Conservation (phyloP, 768 basidiomycete species). For the Panellus pusillus region DNA sequence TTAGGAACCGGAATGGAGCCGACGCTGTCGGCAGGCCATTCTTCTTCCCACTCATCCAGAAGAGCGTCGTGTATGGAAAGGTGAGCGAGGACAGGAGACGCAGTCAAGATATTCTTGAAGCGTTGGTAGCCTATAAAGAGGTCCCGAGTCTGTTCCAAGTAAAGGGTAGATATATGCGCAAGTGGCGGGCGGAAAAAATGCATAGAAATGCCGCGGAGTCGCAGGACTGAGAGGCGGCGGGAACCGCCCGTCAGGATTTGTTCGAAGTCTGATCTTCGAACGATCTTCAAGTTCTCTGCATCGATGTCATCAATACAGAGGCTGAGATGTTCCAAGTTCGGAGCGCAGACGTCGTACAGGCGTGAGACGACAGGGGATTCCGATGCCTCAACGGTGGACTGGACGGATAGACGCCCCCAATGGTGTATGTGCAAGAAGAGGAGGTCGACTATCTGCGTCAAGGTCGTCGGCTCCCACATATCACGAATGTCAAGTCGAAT, state of each 20-base stretch:
- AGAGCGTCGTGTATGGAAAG: constrained; percentile 49
- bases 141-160: constrained; percentile 42
- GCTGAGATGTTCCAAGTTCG: constrained; percentile 39
- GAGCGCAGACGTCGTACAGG: constrained; percentile 31
- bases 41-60: constrained; percentile 24
- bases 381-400: constrained; percentile 27
- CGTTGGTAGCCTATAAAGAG: constrained; percentile 36
- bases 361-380: constrained; percentile 29
- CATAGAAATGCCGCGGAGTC: constrained; percentile 45
- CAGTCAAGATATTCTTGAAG: constrained; percentile 28
- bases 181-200: constrained; percentile 40
- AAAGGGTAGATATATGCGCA: constrained; percentile 36
- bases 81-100: constrained; percentile 34
- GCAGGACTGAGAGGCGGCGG: constrained; percentile 36
- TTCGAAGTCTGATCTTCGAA: constrained; percentile 19
- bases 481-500: constrained; percentile 4
- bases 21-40: constrained; percentile 26
- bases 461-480: background rate
- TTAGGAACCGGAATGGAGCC: constrained; percentile 30
- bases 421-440: constrained; percentile 34
- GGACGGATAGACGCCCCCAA: constrained; percentile 37
- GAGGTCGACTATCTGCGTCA: constrained; percentile 29
- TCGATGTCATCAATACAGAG: constrained; percentile 36
- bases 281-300: constrained; percentile 11
- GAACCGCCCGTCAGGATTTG: constrained; percentile 31